These are phyloP conservation scores for Colletotrichum tabaci DNA, from an alignment of 2,329 filamentous ascomycete genomes.

Conservation along the genomic window DNA sequence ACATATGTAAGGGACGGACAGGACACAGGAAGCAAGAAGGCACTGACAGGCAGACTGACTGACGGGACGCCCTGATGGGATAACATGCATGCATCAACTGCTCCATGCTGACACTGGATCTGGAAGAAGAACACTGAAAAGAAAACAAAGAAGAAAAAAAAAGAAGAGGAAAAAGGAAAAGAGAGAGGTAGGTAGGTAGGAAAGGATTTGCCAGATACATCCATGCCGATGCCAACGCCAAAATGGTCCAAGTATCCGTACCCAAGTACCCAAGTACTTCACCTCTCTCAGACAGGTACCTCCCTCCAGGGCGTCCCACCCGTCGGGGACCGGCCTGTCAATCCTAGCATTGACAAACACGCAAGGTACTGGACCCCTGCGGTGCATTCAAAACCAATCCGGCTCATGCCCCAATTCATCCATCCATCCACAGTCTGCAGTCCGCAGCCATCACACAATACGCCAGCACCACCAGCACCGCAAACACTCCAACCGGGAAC, in stretches of 20 bases:
- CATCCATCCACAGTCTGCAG: background rate
- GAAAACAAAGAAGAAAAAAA: background rate
- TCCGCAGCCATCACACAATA: too few species aligned
- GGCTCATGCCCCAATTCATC: conserved; percentile 8
- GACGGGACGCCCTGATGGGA: too few species aligned
- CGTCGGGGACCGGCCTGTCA: conserved; percentile 32
- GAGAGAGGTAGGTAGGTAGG: background rate
- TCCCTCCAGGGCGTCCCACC: conserved; percentile 7
- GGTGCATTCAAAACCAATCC: conserved; percentile 25
- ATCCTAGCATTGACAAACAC: conserved; percentile 21
- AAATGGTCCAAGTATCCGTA: background rate
- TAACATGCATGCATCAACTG: background rate
- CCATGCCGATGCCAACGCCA: background rate
- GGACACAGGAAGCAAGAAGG: too few species aligned
- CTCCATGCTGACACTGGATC: too few species aligned
- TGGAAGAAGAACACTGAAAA: background rate
- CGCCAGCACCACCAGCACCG: conserved; percentile 6
- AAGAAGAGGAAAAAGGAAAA: background rate
- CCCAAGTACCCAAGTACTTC: background rate
- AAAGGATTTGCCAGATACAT: background rate
- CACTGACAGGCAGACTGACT: too few species aligned
- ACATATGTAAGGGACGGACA: background rate
- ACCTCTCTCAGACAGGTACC: background rate
- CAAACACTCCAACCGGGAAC: background rate
- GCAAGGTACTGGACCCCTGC: conserved; percentile 36